These are phyloP conservation scores for Pleurotus platypus DNA, from an alignment of 768 basidiomycete genomes.

Conservation along the genomic window DNA sequence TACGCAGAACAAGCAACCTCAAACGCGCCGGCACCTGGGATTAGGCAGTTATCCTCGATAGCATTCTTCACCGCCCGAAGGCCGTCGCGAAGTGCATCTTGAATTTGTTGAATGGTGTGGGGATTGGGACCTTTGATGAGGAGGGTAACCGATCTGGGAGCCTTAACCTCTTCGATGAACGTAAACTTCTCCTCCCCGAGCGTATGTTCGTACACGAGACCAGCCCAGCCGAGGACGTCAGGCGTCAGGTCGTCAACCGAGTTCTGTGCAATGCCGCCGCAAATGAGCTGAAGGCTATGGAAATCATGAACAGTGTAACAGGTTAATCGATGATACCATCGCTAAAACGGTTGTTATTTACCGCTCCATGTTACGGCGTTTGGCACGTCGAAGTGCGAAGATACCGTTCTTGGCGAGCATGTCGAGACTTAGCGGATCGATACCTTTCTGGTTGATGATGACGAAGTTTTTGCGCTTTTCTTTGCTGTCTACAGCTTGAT, in stretches of 20 bases:
- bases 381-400: conserved; percentile 89
- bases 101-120: conserved; percentile 94
- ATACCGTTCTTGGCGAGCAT: conserved; percentile 97
- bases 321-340: background rate
- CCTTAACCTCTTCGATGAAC: conserved; percentile 94
- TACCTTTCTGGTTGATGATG: conserved; percentile 98
- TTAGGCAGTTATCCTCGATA: conserved; percentile 81
- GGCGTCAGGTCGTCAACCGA: conserved; percentile 95
- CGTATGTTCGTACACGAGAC: conserved; percentile 97
- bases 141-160: conserved; percentile 92
- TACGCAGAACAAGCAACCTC: conserved; percentile 90
- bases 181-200: conserved; percentile 99
- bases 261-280: conserved; percentile 95
- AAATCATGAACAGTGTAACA: background rate
- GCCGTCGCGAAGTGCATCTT: conserved; percentile 97
- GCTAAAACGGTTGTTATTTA: conserved; percentile 26
- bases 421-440: conserved; percentile 95
- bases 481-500: conserved; percentile 80
- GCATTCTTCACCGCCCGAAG: conserved; percentile 96
- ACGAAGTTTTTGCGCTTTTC: conserved; percentile 88
- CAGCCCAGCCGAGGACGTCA: conserved; percentile 92
- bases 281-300: conserved; percentile 81
- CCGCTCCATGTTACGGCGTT: conserved; percentile 99
- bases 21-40: conserved; percentile 98
- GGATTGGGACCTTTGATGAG: conserved; percentile 97